phyloP scores from a whole-genome alignment of 192 early-diverging fungal species.

The Backusella westeae region DNA sequence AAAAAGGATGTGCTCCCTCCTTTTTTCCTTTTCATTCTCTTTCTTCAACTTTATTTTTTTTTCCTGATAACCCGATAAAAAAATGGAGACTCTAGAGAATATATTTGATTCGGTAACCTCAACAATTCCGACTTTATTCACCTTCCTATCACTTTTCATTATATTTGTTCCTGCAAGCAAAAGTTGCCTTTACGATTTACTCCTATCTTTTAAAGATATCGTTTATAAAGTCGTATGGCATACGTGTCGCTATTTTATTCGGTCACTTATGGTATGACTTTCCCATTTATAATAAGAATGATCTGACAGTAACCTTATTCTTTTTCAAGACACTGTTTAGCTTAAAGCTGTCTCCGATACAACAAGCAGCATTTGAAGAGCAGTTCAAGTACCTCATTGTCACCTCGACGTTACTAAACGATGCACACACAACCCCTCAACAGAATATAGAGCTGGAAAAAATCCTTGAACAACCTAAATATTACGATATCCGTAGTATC shows the following conservation, averaged over 20 bases:
- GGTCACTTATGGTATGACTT: background rate
- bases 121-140: background rate
- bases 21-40: background rate
- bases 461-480: background rate
- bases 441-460: background rate
- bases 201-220: background rate
- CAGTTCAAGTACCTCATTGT: conserved; percentile 58
- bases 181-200: background rate
- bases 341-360: conserved; percentile 30
- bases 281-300: background rate
- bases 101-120: background rate
- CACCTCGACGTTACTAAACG: conserved; percentile 49
- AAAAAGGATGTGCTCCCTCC: background rate
- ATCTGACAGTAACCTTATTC: background rate
- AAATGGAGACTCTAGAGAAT: background rate
- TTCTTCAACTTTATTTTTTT: background rate
- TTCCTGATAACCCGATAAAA: background rate
- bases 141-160: background rate
- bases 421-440: background rate
- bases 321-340: background rate
- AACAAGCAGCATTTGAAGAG: conserved; percentile 56
- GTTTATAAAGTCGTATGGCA: background rate
- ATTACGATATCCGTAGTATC: background rate
- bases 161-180: background rate
- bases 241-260: background rate